A percentile compares a stretch with the other conserved stretches of the same genome.
phyloP scores from a whole-genome alignment of 352 stramenopile species.

The Globisporangium alternatum region DNA sequence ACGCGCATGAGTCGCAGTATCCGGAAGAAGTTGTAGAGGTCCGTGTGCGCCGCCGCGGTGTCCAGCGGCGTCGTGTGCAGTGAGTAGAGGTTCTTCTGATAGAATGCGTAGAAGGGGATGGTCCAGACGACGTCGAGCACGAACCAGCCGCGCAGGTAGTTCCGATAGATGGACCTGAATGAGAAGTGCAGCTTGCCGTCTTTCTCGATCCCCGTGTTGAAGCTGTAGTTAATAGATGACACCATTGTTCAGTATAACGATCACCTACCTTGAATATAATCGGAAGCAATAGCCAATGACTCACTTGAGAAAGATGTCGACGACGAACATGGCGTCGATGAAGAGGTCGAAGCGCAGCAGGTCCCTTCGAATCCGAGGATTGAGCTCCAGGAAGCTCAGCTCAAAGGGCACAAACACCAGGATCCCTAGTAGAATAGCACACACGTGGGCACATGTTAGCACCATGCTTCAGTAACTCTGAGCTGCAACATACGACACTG shows the following conservation, averaged over 20 bases:
- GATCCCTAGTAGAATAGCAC: conserved; percentile 33
- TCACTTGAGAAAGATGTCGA: conserved; percentile 76
- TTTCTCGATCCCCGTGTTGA: conserved; percentile 69
- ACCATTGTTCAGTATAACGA: neutral
- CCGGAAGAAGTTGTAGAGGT: conserved; percentile 50
- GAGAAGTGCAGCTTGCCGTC: conserved; percentile 78
- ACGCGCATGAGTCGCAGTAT: conserved; percentile 54
- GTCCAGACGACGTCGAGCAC: conserved; percentile 61
- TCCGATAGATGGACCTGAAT: conserved; percentile 37
- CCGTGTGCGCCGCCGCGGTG: conserved; percentile 22
- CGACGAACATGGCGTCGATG: conserved; percentile 58
- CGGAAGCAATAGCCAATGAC: conserved; percentile 1
- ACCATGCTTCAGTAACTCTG: neutral
- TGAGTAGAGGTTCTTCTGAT: conserved; percentile 28
- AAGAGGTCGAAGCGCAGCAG: conserved; percentile 58
- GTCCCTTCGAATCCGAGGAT: conserved; percentile 21
- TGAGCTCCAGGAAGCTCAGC: conserved; percentile 56
- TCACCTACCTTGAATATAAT: neutral
- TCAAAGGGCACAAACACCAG: conserved; percentile 66
- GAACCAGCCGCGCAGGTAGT: conserved; percentile 60
- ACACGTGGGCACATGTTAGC: neutral
- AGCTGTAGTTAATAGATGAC: conserved; percentile 31
- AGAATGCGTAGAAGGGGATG: conserved; percentile 64
- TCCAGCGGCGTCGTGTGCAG: conserved; percentile 7
- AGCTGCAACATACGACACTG: conserved; percentile 1